Conservation (phyloP, 2,329 filamentous ascomycete species). For the Colletotrichum shisoi region DNA sequence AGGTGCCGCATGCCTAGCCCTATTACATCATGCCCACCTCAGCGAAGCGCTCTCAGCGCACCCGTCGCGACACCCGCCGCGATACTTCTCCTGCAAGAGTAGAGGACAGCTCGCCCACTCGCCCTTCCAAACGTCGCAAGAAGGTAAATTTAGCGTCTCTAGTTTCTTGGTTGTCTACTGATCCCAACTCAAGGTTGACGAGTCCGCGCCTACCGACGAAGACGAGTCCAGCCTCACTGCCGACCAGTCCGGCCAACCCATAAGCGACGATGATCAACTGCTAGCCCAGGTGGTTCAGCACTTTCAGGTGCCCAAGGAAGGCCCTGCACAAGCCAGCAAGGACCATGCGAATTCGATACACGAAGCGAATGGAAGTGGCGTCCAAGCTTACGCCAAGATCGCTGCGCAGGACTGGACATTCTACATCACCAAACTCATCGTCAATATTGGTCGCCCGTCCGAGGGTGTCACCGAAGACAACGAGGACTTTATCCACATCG, state of each 20-base stretch:
- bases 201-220: slow-evolving; percentile 53
- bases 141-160: slow-evolving; percentile 55
- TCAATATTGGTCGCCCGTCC: slow-evolving; percentile 77
- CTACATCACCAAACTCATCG: slow-evolving; percentile 77
- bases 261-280: slow-evolving; percentile 63
- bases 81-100: slow-evolving; percentile 48
- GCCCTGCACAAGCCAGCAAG: slow-evolving; percentile 65
- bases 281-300: slow-evolving; percentile 65
- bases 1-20: slow-evolving; percentile 35
- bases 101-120: slow-evolving; percentile 66
- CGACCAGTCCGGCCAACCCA: slow-evolving; percentile 51
- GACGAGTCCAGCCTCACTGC: slow-evolving; percentile 55
- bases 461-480: slow-evolving; percentile 58
- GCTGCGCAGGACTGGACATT: slow-evolving; percentile 85
- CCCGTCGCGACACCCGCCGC: slow-evolving; percentile 52
- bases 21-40: slow-evolving; percentile 49
- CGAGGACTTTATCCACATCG: slow-evolving; percentile 75
- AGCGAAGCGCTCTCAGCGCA: slow-evolving; percentile 50
- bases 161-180: slow-evolving; percentile 10
- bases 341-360: slow-evolving; percentile 72
- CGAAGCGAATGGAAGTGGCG: slow-evolving; percentile 67
- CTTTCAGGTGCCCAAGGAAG: slow-evolving; percentile 53
- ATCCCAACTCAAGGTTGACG: slow-evolving; percentile 47
- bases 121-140: slow-evolving; percentile 71
- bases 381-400: slow-evolving; percentile 82